phyloP scores from a whole-genome alignment of 192 early-diverging fungal species.

The Phycomyces blakesleeanus region DNA sequence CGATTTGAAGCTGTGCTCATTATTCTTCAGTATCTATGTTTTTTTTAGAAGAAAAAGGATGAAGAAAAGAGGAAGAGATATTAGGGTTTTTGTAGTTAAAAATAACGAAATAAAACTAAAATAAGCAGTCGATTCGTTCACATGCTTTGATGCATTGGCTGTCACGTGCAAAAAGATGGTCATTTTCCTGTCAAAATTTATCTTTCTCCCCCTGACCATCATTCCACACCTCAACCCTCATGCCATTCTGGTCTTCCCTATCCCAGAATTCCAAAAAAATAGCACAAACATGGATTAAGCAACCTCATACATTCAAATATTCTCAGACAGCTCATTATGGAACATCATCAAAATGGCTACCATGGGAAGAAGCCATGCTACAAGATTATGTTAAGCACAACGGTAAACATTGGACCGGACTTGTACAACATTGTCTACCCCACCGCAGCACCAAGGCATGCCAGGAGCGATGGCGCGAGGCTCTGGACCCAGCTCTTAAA shows the following conservation, averaged over 20 bases:
- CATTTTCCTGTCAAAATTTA: background rate
- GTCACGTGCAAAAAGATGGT: background rate
- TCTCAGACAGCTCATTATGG: background rate
- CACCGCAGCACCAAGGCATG: background rate
- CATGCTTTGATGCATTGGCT: background rate
- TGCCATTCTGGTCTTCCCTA: background rate
- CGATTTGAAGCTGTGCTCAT: background rate
- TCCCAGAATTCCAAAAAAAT: background rate
- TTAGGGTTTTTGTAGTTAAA: background rate
- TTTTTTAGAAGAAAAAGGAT: background rate
- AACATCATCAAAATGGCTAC: slow-evolving; percentile 13
- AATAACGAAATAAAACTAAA: no score
- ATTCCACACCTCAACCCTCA: background rate
- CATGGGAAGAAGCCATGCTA: slow-evolving; percentile 20
- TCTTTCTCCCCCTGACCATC: no score
- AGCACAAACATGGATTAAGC: background rate
- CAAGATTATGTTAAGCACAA: slow-evolving; percentile 16
- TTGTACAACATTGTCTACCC: slow-evolving; percentile 22
- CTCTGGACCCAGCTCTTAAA: background rate
- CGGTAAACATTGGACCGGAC: slow-evolving; percentile 11
- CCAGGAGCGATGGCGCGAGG: background rate
- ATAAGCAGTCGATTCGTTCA: background rate
- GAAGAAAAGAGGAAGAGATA: background rate
- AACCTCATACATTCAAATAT: background rate
- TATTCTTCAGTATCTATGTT: no score